Evolutionary conservation across 2,329 filamentous ascomycete genomes (phyloP).

Genomic region (Aspergillus cejpii): DNA sequence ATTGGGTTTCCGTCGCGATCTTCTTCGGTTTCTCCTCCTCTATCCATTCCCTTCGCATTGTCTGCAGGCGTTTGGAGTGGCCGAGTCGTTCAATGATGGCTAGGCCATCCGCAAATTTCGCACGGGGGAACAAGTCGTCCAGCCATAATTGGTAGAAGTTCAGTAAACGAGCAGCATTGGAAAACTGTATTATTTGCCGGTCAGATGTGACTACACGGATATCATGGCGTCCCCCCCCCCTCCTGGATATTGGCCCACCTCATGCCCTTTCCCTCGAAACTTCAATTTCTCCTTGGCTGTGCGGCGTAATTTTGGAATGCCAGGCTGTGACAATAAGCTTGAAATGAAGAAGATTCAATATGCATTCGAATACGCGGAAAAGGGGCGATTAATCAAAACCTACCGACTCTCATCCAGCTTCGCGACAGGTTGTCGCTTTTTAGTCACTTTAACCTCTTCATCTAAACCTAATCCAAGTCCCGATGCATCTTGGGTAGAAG

Average conservation of each 20-base stretch:
- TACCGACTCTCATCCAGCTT: constrained; percentile 81
- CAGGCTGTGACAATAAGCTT: constrained; percentile 73
- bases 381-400: constrained; percentile 2
- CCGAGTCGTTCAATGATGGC: constrained; percentile 89
- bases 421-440: constrained; percentile 66
- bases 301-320: constrained; percentile 73
- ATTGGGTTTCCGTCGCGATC: constrained; percentile 2
- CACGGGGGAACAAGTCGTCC: constrained; percentile 89
- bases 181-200: constrained; percentile 53
- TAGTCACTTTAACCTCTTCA: constrained; percentile 74
- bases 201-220: background rate
- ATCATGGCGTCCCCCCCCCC: background rate
- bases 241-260: constrained; percentile 56
- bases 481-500: constrained; percentile 38
- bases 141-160: constrained; percentile 96
- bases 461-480: constrained; percentile 67
- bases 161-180: constrained; percentile 72
- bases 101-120: constrained; percentile 84
- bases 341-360: background rate
- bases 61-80: constrained; percentile 71
- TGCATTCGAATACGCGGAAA: background rate
- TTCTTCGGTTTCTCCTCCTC: constrained; percentile 53
- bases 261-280: constrained; percentile 89
- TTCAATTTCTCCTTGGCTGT: constrained; percentile 63
- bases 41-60: constrained; percentile 75